Evolutionary conservation across 371 early-diverging fungal genomes (phyloP).

Genomic region (Capniomyces stellatus): DNA sequence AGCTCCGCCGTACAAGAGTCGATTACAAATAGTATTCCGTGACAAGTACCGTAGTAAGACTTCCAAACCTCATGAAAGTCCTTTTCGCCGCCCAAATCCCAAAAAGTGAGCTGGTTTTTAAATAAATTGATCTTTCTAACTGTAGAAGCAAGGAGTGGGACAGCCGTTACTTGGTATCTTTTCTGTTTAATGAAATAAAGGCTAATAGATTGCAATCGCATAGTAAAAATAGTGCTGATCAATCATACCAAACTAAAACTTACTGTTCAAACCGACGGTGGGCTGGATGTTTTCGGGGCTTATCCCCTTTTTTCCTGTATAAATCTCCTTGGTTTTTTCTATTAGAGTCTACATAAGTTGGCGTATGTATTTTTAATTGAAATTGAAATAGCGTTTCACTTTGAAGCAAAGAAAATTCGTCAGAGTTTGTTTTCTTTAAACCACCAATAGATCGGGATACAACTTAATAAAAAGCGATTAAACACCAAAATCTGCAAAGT

Average conservation of each 20-base stretch:
- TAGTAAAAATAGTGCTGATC: background rate
- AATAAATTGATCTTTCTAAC: slow-evolving; percentile 60
- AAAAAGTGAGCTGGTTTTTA: slow-evolving; percentile 55
- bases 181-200: no score
- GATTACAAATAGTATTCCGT: slow-evolving; percentile 82
- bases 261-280: slow-evolving; percentile 80
- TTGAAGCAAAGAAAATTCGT: no score
- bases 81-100: slow-evolving; percentile 87
- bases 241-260: background rate
- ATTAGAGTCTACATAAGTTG: slow-evolving; percentile 43
- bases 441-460: no score
- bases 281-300: slow-evolving; percentile 81
- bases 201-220: no score
- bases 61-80: slow-evolving; percentile 83
- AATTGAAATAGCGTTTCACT: no score
- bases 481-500: background rate
- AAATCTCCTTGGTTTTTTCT: slow-evolving; percentile 64
- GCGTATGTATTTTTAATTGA: no score
- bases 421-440: no score
- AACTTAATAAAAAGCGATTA: background rate
- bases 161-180: no score
- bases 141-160: no score
- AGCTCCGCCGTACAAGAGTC: slow-evolving; percentile 67
- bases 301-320: slow-evolving; percentile 44
- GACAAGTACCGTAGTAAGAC: slow-evolving; percentile 83